Base-by-base conservation (phyloP, 805 yeast genomes). In the Ogataea henricii region DNA sequence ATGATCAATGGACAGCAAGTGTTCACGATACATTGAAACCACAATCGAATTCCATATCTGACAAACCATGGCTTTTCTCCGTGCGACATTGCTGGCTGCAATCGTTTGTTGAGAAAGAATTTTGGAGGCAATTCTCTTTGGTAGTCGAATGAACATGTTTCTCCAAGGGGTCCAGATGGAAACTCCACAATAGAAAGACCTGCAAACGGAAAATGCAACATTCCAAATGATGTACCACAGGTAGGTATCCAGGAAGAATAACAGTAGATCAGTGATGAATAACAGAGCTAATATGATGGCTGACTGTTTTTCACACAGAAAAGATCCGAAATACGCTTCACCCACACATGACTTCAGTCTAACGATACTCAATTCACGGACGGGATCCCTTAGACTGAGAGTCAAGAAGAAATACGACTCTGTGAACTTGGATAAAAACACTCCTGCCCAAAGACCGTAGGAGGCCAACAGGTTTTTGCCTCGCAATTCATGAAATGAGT, bases 91-190 rank as follows among this genome's bases (percentile, higher is more conserved):
- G 23, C 46, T 67, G 54, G 50, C 68, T 67, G 21, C 72, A 61
- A 56, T 56, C 41, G 52, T 58, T 43, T 53, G 61, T 9, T 80
- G 72, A 2, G 78, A 76, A 10, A 89, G 66, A 2, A 89, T 71
- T 57, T 89, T 88, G 9, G 92, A 79, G 55, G 76, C 77, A 3
- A 89, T 85, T 54, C 96, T 73, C 57, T 83, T 82, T 1, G 96
- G 96, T 23, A 89, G 67, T 42, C 90, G 71, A 4, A 89, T 78
- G 61, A 85, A 88, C 25, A 85, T 79, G 57, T 87, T 87, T 62
- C 87, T 79, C 96, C 96, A 88, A 0, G 96, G 96, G 1, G 94
- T 86, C 85, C 92, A 84, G 9, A 88, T 82, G 0, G 95, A 87
- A 4, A 87, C 83, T 1, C 96, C 96, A 51, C 83, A 73, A 35